These are phyloP conservation scores for Immersiella caudata DNA, from an alignment of 495 filamentous ascomycete species.

Conservation along the genomic window DNA sequence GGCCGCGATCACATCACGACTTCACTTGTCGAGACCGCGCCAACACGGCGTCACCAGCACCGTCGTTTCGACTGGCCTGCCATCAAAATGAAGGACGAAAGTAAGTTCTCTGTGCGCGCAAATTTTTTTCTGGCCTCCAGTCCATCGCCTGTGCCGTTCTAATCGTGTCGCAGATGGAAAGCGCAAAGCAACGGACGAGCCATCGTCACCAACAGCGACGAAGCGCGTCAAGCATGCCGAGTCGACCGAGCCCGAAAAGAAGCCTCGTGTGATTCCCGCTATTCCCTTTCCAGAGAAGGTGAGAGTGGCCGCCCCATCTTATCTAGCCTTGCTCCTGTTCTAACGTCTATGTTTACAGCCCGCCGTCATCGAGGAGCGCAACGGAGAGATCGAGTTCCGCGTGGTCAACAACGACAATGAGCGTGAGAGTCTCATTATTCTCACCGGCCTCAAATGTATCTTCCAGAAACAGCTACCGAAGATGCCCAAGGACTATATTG, in stretches of 20 bases:
- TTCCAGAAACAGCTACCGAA: slow-evolving; percentile 98
- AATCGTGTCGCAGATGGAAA: slow-evolving; percentile 58
- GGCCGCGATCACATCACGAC: not conserved
- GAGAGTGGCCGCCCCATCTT: slow-evolving; percentile 22
- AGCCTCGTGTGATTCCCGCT: slow-evolving; percentile 54
- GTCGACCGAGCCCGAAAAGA: slow-evolving; percentile 57
- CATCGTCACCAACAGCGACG: slow-evolving; percentile 60
- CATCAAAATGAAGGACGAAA: slow-evolving; percentile 52
- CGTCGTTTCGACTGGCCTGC: slow-evolving; percentile 11
- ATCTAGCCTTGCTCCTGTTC: not conserved
- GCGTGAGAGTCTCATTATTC: slow-evolving; percentile 86
- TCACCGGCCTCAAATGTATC: slow-evolving; percentile 95
- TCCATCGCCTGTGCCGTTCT: slow-evolving; percentile 4
- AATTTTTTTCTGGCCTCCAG: not conserved
- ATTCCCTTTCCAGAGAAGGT: slow-evolving; percentile 88
- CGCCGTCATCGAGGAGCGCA: slow-evolving; percentile 90
- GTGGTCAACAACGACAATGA: slow-evolving; percentile 96
- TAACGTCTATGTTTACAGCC: slow-evolving; percentile 52
- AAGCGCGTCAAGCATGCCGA: slow-evolving; percentile 66
- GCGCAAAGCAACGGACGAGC: slow-evolving; percentile 77
- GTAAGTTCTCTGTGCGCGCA: slow-evolving; percentile 34
- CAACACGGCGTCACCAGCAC: slow-evolving; percentile 12
- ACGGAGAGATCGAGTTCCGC: slow-evolving; percentile 94
- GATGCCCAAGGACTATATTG: slow-evolving; percentile 99
- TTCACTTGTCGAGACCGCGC: not conserved